phyloP scores from a whole-genome alignment of 768 basidiomycete species.

The Mycena belliarum region DNA sequence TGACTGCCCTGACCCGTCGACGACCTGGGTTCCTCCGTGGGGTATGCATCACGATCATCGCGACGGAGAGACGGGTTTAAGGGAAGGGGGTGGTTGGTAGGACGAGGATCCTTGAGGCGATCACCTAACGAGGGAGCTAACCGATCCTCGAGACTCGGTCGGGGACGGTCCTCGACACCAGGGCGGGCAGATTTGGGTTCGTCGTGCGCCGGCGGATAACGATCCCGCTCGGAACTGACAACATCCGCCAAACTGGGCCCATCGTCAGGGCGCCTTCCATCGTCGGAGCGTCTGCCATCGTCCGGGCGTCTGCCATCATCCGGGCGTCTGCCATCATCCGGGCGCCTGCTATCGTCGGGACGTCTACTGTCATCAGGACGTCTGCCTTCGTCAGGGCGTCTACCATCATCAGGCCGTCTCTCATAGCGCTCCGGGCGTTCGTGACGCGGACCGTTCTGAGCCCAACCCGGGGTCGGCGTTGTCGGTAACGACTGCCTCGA shows the following conservation, averaged over 20 bases:
- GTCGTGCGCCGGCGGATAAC: constrained; percentile 3
- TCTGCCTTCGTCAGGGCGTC: no score
- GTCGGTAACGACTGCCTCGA: constrained; percentile 8
- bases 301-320: constrained; percentile 8
- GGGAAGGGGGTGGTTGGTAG: constrained; percentile 5
- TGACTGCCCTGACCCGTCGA: constrained; percentile 3
- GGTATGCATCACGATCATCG: neutral
- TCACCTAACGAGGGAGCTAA: neutral
- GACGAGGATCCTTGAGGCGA: constrained; percentile 12
- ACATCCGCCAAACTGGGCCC: neutral
- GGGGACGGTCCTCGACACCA: constrained; percentile 16
- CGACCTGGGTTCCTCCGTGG: constrained; percentile 1
- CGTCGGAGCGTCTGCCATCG: constrained; percentile 5
- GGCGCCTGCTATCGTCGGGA: no score
- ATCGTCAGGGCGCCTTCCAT: constrained; percentile 6
- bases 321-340: constrained; percentile 1
- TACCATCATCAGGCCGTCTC: constrained; percentile 8
- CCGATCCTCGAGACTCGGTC: constrained; percentile 17
- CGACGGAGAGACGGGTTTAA: constrained; percentile 15
- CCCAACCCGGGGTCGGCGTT: constrained; percentile 5
- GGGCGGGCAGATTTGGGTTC: neutral
- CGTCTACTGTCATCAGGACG: no score
- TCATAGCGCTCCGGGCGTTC: constrained; percentile 3
- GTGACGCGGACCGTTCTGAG: constrained; percentile 2
- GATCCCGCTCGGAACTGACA: constrained; percentile 5